Evolutionary conservation across 768 basidiomycete genomes (phyloP), one percentile per base, ranked within the genome.

Genomic region (Auricularia auricula-judae): DNA sequence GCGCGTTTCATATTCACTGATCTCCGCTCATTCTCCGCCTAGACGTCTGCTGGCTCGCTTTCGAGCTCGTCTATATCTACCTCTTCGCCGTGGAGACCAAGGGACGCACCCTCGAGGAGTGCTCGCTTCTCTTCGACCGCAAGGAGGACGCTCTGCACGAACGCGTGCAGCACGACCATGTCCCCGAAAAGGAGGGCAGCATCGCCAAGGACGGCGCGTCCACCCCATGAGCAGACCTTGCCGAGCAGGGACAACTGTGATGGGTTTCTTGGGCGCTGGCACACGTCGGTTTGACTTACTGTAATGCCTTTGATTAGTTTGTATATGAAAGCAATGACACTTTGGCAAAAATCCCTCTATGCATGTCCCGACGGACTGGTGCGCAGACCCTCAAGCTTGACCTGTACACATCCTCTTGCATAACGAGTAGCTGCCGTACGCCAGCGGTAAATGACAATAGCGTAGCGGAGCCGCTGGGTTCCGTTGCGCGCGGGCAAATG

Each of bases 41-140:
- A 34, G 67, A 84, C 79, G 78, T 89, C 70, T 83, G 89, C 62
- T 90, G 87, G 86, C 79, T 90, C 69, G 78, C 75, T 47, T 83
- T 83, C 72, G 88, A 91, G 76, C 73, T 79, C 63, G 77, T 82
- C 60, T 90, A 83, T 78, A 71, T 83, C 70, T 89, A 80, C 77
- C 76, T 86, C 77, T 89, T 72, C 69, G 62, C 77, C 78, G 69
- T 74, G 74, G 66, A 73, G 70, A 36, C 78, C 76, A 70, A 70
- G 66, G 56, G 56, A 21, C 63, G 63, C 39, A 64, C 63, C 18
- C 39, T 64, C 35, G 63, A 64, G 58, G 63, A 64, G 47, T 58
- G 54, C 54, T 54, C 63, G n/a, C 34, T 58, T 4, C 36, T 64
- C 4, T 64, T 64, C 58, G 63, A 64, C 58, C 43, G 63, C 29